These are phyloP conservation scores for Begonia masoniana DNA, from an alignment of 306 rosid genomes.

Conservation along the genomic window DNA sequence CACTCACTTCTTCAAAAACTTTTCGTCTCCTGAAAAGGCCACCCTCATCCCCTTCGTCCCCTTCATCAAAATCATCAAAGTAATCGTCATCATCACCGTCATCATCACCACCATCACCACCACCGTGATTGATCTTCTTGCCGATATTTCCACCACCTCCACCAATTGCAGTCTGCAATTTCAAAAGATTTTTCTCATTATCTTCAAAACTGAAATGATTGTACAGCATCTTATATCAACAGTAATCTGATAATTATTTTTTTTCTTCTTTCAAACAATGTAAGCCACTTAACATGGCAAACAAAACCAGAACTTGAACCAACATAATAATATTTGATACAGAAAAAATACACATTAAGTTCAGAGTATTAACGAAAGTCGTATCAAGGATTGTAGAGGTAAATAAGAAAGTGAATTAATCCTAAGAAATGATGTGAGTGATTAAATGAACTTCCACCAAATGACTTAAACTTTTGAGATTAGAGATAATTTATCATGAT, in stretches of 20 bases:
- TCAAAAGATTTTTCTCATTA: background rate
- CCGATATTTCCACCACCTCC: conserved; percentile 96
- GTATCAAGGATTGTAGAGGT: too few species aligned
- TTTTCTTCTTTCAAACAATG: background rate
- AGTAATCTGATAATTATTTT: background rate
- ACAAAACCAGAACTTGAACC: background rate
- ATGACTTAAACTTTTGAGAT: too few species aligned
- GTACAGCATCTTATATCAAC: background rate
- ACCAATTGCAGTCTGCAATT: conserved; percentile 63
- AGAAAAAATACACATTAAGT: too few species aligned
- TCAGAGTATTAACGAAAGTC: too few species aligned
- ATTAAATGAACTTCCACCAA: too few species aligned
- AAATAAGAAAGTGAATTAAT: too few species aligned
- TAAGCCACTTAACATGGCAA: background rate
- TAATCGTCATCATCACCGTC: conserved; percentile 91
- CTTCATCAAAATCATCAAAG: conserved; percentile 94
- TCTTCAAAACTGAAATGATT: background rate
- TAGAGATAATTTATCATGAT: too few species aligned
- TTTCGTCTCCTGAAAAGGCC: conserved; percentile 81
- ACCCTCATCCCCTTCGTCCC: conserved; percentile 96
- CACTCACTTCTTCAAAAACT: conserved; percentile 78
- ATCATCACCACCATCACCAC: conserved; percentile 97
- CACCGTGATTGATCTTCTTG: conserved; percentile 74
- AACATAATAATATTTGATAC: background rate
- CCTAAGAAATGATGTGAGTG: too few species aligned